Conservation (phyloP, 2,329 filamentous ascomycete species). For the Colletotrichum paranaense region DNA sequence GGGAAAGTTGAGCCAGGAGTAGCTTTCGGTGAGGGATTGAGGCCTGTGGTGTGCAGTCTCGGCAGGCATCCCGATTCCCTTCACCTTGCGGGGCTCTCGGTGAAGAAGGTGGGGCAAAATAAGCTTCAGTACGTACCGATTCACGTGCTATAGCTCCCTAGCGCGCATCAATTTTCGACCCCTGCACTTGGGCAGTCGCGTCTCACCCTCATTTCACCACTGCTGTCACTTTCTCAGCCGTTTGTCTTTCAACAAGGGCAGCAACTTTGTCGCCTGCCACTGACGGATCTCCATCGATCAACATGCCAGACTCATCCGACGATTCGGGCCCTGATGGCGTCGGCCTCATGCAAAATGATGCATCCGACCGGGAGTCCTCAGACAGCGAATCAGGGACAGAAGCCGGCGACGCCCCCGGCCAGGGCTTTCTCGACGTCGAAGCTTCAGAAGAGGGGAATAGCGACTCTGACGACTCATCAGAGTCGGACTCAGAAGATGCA, state of each 20-base stretch:
- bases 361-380: conserved; percentile 16
- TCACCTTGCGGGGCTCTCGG: background rate
- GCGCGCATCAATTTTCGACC: conserved; percentile 8
- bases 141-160: background rate
- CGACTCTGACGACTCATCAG: conserved; percentile 45
- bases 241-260: background rate
- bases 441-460: conserved; percentile 25
- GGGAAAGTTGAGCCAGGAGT: background rate
- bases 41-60: too few species aligned
- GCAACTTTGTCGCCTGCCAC: background rate
- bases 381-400: conserved; percentile 17
- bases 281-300: background rate
- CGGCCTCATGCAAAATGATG: conserved; percentile 29
- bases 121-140: background rate
- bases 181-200: conserved; percentile 6
- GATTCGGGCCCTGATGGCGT: conserved; percentile 23
- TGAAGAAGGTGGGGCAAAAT: background rate
- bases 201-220: background rate
- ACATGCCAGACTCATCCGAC: conserved; percentile 30
- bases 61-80: too few species aligned
- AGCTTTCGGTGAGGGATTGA: too few species aligned
- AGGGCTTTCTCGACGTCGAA: conserved; percentile 28
- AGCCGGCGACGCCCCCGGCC: background rate
- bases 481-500: conserved; percentile 21
- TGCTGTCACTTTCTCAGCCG: background rate